Percentiles rank a stretch among this genome's conserved stretches.
phyloP scores from a whole-genome alignment of 2,329 filamentous ascomycete genomes.

The Sclerotinia subarctica region DNA sequence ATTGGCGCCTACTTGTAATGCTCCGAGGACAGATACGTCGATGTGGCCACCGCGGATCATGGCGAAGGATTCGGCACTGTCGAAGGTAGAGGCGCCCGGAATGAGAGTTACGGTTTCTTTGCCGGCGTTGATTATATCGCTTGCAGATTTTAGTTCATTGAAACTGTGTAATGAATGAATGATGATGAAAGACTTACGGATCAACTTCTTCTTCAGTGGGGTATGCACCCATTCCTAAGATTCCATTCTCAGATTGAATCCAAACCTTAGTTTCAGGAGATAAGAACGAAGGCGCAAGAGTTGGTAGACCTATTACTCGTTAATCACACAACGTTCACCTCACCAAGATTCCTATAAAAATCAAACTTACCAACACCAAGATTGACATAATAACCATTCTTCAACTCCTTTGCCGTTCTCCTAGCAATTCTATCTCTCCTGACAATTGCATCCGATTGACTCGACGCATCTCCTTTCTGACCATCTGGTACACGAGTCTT shows the following conservation, averaged over 20 bases:
- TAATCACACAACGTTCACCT: neutral
- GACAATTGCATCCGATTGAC: constrained; percentile 46
- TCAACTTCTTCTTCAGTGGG: constrained; percentile 70
- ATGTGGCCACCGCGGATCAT: constrained; percentile 86
- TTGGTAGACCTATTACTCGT: constrained; percentile 73
- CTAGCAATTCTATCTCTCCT: constrained; percentile 70
- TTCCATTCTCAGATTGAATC: constrained; percentile 84
- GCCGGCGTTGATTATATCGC: constrained; percentile 77
- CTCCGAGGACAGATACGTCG: constrained; percentile 74
- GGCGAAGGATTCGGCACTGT: constrained; percentile 75
- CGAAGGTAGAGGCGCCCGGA: constrained; percentile 72
- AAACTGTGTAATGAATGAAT: too few species aligned
- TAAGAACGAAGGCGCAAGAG: constrained; percentile 75
- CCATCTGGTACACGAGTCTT: constrained; percentile 59
- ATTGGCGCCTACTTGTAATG: constrained; percentile 64
- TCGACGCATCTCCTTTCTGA: constrained; percentile 71
- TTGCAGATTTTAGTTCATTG: neutral
- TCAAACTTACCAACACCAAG: constrained; percentile 62
- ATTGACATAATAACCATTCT: constrained; percentile 75
- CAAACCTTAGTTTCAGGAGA: constrained; percentile 68
- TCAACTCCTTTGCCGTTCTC: constrained; percentile 75
- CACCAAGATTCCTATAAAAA: too few species aligned
- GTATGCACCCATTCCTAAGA: constrained; percentile 79
- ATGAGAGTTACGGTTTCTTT: constrained; percentile 82
- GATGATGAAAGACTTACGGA: constrained; percentile 37